phyloP scores from a whole-genome alignment of 768 basidiomycete genomes.

The Rhizopogon salebrosus region DNA sequence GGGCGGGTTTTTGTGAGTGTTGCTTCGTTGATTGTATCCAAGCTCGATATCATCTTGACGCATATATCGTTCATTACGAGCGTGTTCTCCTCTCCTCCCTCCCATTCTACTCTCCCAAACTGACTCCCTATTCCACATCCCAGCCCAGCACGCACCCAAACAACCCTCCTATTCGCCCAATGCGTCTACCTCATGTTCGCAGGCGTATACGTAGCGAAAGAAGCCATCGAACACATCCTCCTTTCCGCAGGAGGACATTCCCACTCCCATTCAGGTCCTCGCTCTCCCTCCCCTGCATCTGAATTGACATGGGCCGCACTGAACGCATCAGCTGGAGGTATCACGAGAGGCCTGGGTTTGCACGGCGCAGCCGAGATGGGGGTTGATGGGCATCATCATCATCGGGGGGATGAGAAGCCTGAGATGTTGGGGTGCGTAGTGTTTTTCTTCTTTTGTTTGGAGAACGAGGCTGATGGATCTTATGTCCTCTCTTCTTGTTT shows the following conservation, averaged over 20 bases:
- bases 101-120: background rate
- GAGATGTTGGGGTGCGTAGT: conserved; percentile 35
- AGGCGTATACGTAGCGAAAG: conserved; percentile 94
- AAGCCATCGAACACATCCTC: conserved; percentile 89
- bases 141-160: conserved; percentile 64
- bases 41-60: background rate
- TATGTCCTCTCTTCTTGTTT: background rate
- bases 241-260: conserved; percentile 79
- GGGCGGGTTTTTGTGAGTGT: conserved; percentile 60
- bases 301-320: too few relatives aligned
- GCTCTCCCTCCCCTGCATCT: background rate
- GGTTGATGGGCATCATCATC: conserved; percentile 52
- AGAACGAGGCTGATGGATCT: background rate
- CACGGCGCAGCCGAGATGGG: conserved; percentile 17
- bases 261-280: conserved; percentile 50
- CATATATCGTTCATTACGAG: background rate
- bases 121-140: background rate
- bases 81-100: background rate
- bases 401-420: conserved; percentile 54
- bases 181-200: conserved; percentile 92
- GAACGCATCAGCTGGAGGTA: background rate
- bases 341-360: conserved; percentile 14
- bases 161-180: conserved; percentile 80
- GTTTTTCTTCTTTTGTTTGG: background rate
- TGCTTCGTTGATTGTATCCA: too few relatives aligned